Evolutionary conservation across 2,329 filamentous ascomycete species (phyloP).

Genomic region (Xenoacremonium recifei): DNA sequence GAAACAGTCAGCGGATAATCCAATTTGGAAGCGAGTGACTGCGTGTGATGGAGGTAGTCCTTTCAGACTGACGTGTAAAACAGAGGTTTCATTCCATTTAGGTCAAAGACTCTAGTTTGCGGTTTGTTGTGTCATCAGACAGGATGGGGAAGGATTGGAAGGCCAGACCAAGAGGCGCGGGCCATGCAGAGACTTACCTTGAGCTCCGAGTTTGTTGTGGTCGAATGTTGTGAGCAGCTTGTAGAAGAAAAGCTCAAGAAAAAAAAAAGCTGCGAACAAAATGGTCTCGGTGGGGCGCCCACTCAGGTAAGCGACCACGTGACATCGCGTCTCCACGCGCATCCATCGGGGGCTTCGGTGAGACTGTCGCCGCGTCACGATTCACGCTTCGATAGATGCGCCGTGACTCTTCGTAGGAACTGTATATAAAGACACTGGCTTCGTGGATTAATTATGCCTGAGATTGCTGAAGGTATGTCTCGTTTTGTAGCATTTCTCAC

Average conservation of each 20-base stretch:
- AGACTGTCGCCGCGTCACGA: conserved; percentile 2
- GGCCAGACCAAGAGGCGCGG: no score
- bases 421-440: background rate
- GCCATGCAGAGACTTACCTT: conserved; percentile 24
- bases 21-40: conserved; percentile 7
- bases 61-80: conserved; percentile 91
- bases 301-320: conserved; percentile 19
- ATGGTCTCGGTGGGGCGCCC: conserved; percentile 21
- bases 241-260: conserved; percentile 20
- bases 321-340: conserved; percentile 18
- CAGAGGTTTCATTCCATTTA: conserved; percentile 72
- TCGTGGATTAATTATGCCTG: no score
- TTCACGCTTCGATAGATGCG: conserved; percentile 1
- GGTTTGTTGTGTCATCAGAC: conserved; percentile 83
- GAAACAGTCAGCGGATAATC: conserved; percentile 29
- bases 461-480: conserved; percentile 61
- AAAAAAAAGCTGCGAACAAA: conserved; percentile 28
- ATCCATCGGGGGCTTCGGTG: background rate
- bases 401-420: background rate
- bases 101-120: conserved; percentile 99
- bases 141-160: conserved; percentile 27
- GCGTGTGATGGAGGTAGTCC: conserved; percentile 5
- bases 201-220: conserved; percentile 19
- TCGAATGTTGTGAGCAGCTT: conserved; percentile 17
- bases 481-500: no score